Percentiles rank a stretch among this genome's conserved stretches.
Evolutionary conservation across 805 yeast species (phyloP).

Genomic region (Zygosaccharomyces gambellarensis): DNA sequence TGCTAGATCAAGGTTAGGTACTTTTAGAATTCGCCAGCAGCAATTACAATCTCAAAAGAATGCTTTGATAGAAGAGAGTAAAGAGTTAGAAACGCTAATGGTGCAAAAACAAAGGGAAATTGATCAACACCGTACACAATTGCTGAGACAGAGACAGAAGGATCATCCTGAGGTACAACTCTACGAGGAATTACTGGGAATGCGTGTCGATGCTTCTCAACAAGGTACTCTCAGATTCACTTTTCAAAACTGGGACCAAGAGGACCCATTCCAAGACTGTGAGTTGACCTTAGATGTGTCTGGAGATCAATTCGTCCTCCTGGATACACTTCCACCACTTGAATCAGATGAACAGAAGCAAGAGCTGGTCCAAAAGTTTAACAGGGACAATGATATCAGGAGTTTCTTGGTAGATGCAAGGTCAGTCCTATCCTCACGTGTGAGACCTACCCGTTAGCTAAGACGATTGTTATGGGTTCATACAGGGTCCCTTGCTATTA

Average conservation of each 20-base stretch:
- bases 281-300: conserved; percentile 44
- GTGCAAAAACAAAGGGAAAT: conserved; percentile 33
- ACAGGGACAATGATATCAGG: conserved; percentile 16
- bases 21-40: conserved; percentile 35
- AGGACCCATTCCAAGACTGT: conserved; percentile 40
- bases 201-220: conserved; percentile 47
- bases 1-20: conserved; percentile 37
- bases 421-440: conserved; percentile 12
- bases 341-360: conserved; percentile 15
- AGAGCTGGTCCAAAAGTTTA: conserved; percentile 13
- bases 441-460: neutral
- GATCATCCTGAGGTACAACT: conserved; percentile 49
- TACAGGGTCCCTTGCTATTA: neutral
- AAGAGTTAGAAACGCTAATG: conserved; percentile 34
- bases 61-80: conserved; percentile 30
- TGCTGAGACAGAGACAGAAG: conserved; percentile 41
- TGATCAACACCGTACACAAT: conserved; percentile 32
- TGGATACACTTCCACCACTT: conserved; percentile 39
- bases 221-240: conserved; percentile 45
- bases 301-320: conserved; percentile 38
- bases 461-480: neutral
- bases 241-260: conserved; percentile 46
- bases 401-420: conserved; percentile 20
- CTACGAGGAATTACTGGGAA: conserved; percentile 52
- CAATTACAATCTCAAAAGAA: conserved; percentile 32